Base-by-base conservation (phyloP, 2,329 filamentous ascomycete species). In the Aspergillus sp. region DNA sequence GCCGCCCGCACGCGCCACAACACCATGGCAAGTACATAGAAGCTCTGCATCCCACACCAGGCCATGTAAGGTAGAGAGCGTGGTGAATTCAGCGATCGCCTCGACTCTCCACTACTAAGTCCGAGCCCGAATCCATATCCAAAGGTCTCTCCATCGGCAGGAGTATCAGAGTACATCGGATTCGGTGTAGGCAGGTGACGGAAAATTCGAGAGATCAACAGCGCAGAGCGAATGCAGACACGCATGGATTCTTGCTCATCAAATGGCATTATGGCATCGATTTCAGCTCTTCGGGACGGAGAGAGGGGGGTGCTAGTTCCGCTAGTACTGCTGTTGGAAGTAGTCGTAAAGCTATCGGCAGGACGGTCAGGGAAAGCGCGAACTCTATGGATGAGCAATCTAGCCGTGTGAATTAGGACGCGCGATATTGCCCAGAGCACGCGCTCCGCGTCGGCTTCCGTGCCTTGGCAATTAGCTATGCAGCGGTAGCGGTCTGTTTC, bases 401-500 rank as follows among this genome's bases (percentile, higher is more conserved):
- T 42, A 8, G 44, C 49, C 3, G 48, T 53, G 19, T 58, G 49
- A 4, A 58, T 17, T 17, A 58, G 32, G 3, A 36, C 11, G 8
- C 10, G 8, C 0, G 56, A 25, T 3, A 53, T 58, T 2, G 42
- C 41, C 57, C 53, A 60, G 19, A 62, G 41, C 23, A 57, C 60
- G n/a, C 60, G 60, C n/a, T 64, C 62, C 11, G 62, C 54, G 6
- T 39, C 48, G 19, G 62, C 58, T 51, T 71, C 69, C 11, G 59
- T 56, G 1, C 61, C 66, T 8, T 66, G 23, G 6, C 63, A 50
- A 32, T 64, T 61, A 6, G 52, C 60, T 4, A 55, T 51, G 17
- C 61, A 53, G 5, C 63, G 56, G 54, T 47, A 61, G 13, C 58
- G 62, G 57, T 69, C 67, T 25, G 61, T 41, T 53, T 67, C 60